These are phyloP conservation scores for Talaromyces amestolkiae DNA, from an alignment of 2,329 filamentous ascomycete species.

Conservation along the genomic window DNA sequence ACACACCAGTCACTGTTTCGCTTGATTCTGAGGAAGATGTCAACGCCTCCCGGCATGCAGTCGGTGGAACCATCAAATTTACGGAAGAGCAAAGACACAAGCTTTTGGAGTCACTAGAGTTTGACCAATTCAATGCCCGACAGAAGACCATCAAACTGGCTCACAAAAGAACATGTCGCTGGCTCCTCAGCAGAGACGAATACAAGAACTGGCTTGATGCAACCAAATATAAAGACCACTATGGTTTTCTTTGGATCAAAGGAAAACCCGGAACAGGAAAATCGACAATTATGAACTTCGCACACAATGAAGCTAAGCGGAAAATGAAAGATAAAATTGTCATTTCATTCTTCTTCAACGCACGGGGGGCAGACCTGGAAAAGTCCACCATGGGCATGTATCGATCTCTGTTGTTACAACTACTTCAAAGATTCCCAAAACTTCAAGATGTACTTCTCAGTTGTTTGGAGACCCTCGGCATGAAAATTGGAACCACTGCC, in stretches of 20 bases:
- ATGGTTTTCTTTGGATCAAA: conserved; percentile 40
- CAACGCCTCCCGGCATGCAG: not conserved
- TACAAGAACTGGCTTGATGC: conserved; percentile 37
- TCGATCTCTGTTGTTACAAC: conserved; percentile 29
- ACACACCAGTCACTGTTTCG: not conserved
- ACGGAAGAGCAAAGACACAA: not conserved
- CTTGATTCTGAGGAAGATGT: not conserved
- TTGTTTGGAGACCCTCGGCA: not conserved
- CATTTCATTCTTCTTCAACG: conserved; percentile 33
- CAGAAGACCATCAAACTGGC: not conserved
- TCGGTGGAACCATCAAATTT: not conserved
- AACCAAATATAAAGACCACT: conserved; percentile 21
- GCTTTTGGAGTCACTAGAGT: not conserved
- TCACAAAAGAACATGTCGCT: conserved; percentile 13
- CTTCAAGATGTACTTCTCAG: conserved; percentile 19
- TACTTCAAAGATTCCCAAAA: conserved; percentile 25
- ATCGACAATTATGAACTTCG: conserved; percentile 37
- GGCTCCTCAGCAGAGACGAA: conserved; percentile 5
- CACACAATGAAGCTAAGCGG: conserved; percentile 10
- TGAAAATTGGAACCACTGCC: no score
- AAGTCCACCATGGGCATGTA: conserved; percentile 29
- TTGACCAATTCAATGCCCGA: not conserved
- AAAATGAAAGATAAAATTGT: not conserved
- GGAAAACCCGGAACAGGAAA: conserved; percentile 41
- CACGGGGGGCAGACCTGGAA: conserved; percentile 25